Evolutionary conservation across 768 basidiomycete species (phyloP).

Genomic region (Tephrocybe sp.): DNA sequence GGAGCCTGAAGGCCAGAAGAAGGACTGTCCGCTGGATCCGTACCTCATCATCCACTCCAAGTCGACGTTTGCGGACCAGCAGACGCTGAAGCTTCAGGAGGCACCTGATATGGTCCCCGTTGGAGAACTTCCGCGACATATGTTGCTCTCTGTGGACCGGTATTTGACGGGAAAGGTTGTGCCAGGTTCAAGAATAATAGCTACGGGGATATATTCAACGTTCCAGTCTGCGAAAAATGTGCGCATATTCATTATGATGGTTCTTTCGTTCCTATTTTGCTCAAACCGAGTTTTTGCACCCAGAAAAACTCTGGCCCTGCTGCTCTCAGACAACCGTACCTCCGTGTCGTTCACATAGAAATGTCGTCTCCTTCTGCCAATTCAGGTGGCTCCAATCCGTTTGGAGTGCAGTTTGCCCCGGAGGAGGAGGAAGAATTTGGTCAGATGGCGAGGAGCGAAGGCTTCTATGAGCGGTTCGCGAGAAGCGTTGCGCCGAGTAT

Average conservation of each 20-base stretch:
- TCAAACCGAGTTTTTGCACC: not conserved
- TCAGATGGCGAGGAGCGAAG: slow-evolving; percentile 84
- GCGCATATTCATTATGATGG: slow-evolving; percentile 13
- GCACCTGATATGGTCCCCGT: slow-evolving; percentile 99
- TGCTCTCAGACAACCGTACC: slow-evolving; percentile 90
- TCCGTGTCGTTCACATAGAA: slow-evolving; percentile 91
- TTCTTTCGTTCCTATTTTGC: slow-evolving; percentile 1
- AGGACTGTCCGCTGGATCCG: slow-evolving; percentile 94
- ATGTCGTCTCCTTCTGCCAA: slow-evolving; percentile 75
- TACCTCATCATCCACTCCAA: slow-evolving; percentile 94
- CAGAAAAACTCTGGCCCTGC: slow-evolving; percentile 82
- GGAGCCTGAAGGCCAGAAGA: slow-evolving; percentile 77
- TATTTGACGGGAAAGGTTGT: slow-evolving; percentile 91
- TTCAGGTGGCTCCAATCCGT: slow-evolving; percentile 74
- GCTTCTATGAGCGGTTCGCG: slow-evolving; percentile 91
- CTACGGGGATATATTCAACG: slow-evolving; percentile 96
- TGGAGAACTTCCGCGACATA: slow-evolving; percentile 94
- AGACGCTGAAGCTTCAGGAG: slow-evolving; percentile 95
- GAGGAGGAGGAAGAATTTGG: slow-evolving; percentile 98
- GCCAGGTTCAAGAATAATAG: slow-evolving; percentile 92
- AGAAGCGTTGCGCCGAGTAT: slow-evolving; percentile 96
- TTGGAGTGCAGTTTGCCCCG: slow-evolving; percentile 85
- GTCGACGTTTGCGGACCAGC: slow-evolving; percentile 93
- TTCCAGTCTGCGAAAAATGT: slow-evolving; percentile 89
- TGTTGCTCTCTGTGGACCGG: slow-evolving; percentile 88